Evolutionary conservation across 805 yeast genomes (phyloP), one percentile per base, ranked within the genome.

Genomic region (Schwanniomyces polymorphus): DNA sequence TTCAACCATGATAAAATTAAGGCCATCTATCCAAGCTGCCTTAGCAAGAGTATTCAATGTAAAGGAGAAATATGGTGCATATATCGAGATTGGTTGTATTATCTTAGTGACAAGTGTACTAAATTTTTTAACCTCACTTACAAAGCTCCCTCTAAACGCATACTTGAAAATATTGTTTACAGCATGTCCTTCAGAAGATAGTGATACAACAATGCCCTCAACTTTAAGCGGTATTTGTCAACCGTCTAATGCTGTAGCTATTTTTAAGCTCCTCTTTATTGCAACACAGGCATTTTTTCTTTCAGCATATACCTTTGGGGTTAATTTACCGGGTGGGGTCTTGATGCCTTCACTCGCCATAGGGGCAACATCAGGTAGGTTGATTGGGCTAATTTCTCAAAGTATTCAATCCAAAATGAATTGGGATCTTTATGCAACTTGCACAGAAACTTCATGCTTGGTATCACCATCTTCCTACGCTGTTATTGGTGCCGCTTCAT

Each of bases 391-490:
- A 4, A 33, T 82, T 0, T 65, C 82, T 38, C 80, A 80, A 54
- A 60, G 60, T 2, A 55, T 81, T 17, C 88, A 84, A 59, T 45
- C 67, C 64, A 12, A 58, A 58, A 23, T 68, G 34, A 44, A 59
- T n/a, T 58, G 59, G 56, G 67, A 64, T 14, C 55, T 57, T 12
- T 53, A 76, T 40, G 67, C 75, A 1, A 65, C 74, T 2, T 68
- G 78, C 43, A 75, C 80, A 0, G 65, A 66, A 26, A 71, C 68
- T 41, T 62, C 78, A 47, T 65, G 78, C 47, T 83, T 94, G 55
- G 82, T 89, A 8, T 85, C 91, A 1, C 95, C 95, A 0, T 91
- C 94, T 0, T 88, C 91, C 0, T 90, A 89, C 59, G 96, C 96
- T 0, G 86, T 89, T 8, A 88, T 90, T 18, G 96, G 97, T 0